Evolutionary conservation across 768 basidiomycete genomes (phyloP).

Genomic region (Termitomyces sp.): DNA sequence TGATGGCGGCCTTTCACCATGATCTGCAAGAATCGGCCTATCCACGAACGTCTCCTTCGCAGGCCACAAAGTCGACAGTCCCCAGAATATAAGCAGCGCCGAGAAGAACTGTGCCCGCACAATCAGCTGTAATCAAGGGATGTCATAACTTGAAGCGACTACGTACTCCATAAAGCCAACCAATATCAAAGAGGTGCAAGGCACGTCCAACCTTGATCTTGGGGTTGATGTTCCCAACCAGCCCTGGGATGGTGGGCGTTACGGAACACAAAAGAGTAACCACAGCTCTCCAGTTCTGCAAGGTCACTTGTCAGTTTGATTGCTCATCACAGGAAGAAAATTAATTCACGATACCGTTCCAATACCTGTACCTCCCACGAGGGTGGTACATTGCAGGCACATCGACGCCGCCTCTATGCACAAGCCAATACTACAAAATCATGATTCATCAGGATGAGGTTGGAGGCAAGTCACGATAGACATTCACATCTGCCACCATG

Average conservation of each 20-base stretch:
- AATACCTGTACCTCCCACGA: slow-evolving; percentile 73
- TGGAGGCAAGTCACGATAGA: not conserved
- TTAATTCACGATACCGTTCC: slow-evolving; percentile 47
- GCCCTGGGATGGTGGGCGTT: slow-evolving; percentile 72
- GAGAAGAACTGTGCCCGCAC: slow-evolving; percentile 31
- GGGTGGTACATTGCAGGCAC: slow-evolving; percentile 85
- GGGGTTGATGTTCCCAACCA: slow-evolving; percentile 70
- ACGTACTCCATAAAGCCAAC: slow-evolving; percentile 73
- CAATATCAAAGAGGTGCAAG: slow-evolving; percentile 58
- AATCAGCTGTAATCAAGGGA: not conserved
- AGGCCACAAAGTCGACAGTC: slow-evolving; percentile 35
- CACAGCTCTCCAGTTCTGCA: slow-evolving; percentile 78
- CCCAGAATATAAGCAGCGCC: slow-evolving; percentile 30
- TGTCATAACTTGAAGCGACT: not conserved
- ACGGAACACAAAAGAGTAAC: slow-evolving; percentile 65
- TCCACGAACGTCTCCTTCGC: slow-evolving; percentile 39
- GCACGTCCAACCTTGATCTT: slow-evolving; percentile 48
- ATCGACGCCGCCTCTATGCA: slow-evolving; percentile 68
- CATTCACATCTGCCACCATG: slow-evolving; percentile 43
- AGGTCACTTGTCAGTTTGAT: not conserved
- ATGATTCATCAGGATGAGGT: not conserved
- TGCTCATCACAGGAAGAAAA: too few species aligned
- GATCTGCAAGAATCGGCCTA: slow-evolving; percentile 27
- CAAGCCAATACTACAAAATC: slow-evolving; percentile 81
- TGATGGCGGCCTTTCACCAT: not conserved